Evolutionary conservation across 768 basidiomycete species (phyloP), one percentile per base, ranked within the genome.

Genomic region (Termitomyces sp.): DNA sequence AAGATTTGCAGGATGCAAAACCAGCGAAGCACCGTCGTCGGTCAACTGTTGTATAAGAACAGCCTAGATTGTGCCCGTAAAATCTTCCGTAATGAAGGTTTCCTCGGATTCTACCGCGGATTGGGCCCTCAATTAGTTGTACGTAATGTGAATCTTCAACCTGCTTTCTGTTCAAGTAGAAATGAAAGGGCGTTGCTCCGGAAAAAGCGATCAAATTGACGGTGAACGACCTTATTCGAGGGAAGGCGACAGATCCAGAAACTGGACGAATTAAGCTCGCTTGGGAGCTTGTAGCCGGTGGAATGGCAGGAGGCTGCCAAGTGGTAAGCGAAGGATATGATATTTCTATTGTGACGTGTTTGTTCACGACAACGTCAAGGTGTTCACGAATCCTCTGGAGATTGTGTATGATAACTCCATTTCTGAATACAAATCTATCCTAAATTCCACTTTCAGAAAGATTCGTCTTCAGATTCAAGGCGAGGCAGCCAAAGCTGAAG

Each of bases 141-240:
- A 67, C 64, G 78, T 71, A n/a, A 34, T 3, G 15, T 34, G 13
- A 29, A 29, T 39, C 24, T 29, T 33, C 56, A 41, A 0, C 31
- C 50, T 29, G 4, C 39, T 39, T 37, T 39, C 39, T 58, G 46
- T 33, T 57, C 60, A 3, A 29, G 56, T 39, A 31, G 44, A 24
- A 15, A 34, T 48, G 53, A 49, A 61, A 95, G 93, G 94, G 94
- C 59, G 92, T 97, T 50, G 94, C 94, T 34, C 94, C 94, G 12
- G 94, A 97, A 72, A 97, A 97, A 76, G 97, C 97, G 12, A 97
- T 99, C 73, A 99, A 99, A 71, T 74, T 99, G 60, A 97, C 97
- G 2, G 89, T 99, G 49, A 98, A 98, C 74, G 96, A 97, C 68
- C 73, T 96, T 55, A 79, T 99, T 24, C 86, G 97, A 34, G 78